These are phyloP conservation scores for Phytophthora pistaciae DNA, from an alignment of 352 stramenopile species.

Conservation along the genomic window DNA sequence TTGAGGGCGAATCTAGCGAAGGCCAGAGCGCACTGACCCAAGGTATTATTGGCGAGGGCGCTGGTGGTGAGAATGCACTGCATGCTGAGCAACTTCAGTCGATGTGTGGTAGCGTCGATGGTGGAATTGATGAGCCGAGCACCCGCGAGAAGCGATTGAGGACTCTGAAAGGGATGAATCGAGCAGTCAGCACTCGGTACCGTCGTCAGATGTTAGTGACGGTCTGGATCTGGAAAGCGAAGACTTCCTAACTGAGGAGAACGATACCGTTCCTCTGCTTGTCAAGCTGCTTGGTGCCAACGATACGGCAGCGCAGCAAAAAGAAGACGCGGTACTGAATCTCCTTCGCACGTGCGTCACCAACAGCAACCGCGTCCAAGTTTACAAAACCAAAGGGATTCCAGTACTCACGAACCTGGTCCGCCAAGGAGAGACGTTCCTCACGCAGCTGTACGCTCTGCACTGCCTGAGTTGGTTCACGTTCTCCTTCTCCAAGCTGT, in stretches of 20 bases:
- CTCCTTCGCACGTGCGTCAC: constrained; percentile 12
- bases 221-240: background rate
- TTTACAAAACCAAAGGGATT: constrained; percentile 16
- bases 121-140: background rate
- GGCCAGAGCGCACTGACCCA: too few species aligned
- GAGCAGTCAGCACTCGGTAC: background rate
- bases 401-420: constrained; percentile 6
- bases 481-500: constrained; percentile 16
- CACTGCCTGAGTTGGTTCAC: constrained; percentile 36
- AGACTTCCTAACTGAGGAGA: background rate
- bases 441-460: constrained; percentile 26
- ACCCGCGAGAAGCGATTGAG: too few species aligned
- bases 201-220: background rate
- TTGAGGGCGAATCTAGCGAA: too few species aligned
- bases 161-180: background rate
- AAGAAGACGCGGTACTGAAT: constrained; percentile 3
- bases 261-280: background rate
- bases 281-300: constrained; percentile 7
- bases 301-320: background rate
- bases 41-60: too few species aligned
- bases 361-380: constrained; percentile 8
- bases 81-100: background rate
- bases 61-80: background rate
- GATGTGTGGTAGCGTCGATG: background rate
- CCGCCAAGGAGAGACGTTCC: background rate